phyloP scores from a whole-genome alignment of 2,329 filamentous ascomycete genomes.

The Cercospora sesami region DNA sequence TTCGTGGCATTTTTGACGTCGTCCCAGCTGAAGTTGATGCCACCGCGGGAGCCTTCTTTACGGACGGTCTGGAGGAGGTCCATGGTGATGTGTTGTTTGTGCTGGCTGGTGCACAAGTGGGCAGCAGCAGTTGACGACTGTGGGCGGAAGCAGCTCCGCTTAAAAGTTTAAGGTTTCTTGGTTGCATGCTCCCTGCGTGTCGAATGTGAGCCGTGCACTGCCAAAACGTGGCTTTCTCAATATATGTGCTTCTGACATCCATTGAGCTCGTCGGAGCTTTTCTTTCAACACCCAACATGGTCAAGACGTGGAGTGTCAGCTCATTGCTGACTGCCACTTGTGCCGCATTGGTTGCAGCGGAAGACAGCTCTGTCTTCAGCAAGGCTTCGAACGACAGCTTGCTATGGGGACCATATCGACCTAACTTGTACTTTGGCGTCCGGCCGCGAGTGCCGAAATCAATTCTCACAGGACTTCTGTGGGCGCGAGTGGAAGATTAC shows the following conservation, averaged over 20 bases:
- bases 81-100: conserved; percentile 56
- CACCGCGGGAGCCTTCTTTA: conserved; percentile 86
- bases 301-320: conserved; percentile 28
- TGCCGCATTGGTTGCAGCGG: conserved; percentile 25
- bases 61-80: conserved; percentile 90
- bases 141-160: conserved; percentile 4
- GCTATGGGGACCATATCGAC: conserved; percentile 92
- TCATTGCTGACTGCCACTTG: conserved; percentile 29
- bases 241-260: not conserved
- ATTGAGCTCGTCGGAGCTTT: conserved; percentile 5
- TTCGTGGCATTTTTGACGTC: conserved; percentile 84
- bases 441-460: conserved; percentile 79
- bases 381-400: conserved; percentile 73
- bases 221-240: conserved; percentile 17
- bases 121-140: not conserved
- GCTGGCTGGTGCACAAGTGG: not conserved
- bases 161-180: conserved; percentile 7
- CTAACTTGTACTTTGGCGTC: conserved; percentile 92
- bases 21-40: conserved; percentile 94
- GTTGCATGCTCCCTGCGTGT: conserved; percentile 6
- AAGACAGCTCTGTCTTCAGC: conserved; percentile 36
- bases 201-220: not conserved
- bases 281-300: conserved; percentile 21
- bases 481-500: conserved; percentile 82
- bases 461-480: conserved; percentile 79